Percentiles rank a stretch among this genome's conserved stretches.
These are phyloP conservation scores for Penicillium robsamsonii DNA, from an alignment of 495 filamentous ascomycete genomes.

Conservation along the genomic window DNA sequence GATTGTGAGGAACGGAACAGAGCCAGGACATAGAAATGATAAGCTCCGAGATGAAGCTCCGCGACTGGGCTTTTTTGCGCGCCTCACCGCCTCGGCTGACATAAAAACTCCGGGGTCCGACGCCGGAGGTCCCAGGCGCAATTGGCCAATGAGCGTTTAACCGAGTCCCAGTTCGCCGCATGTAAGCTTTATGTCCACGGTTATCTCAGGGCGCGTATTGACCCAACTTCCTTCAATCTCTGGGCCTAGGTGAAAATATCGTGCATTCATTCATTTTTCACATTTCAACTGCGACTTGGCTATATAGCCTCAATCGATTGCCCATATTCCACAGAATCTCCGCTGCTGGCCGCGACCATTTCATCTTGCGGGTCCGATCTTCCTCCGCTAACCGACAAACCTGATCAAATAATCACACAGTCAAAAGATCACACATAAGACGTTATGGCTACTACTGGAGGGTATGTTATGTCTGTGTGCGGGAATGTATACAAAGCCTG, in stretches of 20 bases:
- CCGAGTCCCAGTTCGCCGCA: conserved; percentile 19
- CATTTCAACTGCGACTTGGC: neutral
- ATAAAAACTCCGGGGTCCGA: conserved; percentile 7
- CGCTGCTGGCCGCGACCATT: neutral
- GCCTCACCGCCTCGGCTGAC: conserved; percentile 19
- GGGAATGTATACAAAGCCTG: neutral
- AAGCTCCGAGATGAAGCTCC: conserved; percentile 18
- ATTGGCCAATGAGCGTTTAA: conserved; percentile 22
- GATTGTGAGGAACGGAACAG: neutral
- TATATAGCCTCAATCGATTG: neutral
- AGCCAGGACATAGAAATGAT: neutral
- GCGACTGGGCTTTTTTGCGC: conserved; percentile 25
- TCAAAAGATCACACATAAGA: conserved; percentile 1
- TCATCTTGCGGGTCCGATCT: conserved; percentile 19
- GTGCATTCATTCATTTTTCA: neutral
- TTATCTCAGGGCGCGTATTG: conserved; percentile 1
- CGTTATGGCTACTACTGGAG: conserved; percentile 53
- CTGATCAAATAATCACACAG: conserved; percentile 7
- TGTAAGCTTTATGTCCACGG: conserved; percentile 25
- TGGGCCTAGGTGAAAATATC: neutral
- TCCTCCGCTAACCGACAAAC: conserved; percentile 18
- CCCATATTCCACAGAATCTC: neutral
- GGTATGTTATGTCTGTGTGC: conserved; percentile 33
- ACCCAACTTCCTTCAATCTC: neutral
- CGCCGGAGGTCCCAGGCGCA: conserved; percentile 17